These are phyloP conservation scores for Corinectria fuckeliana DNA, from an alignment of 2,329 filamentous ascomycete genomes.

Conservation along the genomic window DNA sequence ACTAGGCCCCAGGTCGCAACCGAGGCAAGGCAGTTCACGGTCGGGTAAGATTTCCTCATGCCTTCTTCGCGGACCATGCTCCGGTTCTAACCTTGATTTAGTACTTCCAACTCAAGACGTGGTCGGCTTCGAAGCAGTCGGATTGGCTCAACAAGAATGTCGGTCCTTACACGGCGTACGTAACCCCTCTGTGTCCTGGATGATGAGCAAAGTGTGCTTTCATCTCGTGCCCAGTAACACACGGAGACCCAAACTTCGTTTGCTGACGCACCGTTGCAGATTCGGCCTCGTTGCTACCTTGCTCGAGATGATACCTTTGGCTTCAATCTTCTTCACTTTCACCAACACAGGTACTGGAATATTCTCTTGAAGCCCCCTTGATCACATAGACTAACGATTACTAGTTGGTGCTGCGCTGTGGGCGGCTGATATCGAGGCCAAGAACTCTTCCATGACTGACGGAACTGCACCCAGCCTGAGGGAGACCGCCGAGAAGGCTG, in stretches of 20 bases:
- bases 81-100: conserved; percentile 43
- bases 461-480: conserved; percentile 58
- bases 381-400: conserved; percentile 16
- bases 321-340: conserved; percentile 84
- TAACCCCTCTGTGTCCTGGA: conserved; percentile 27
- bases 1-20: conserved; percentile 49
- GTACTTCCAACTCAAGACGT: conserved; percentile 93
- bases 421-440: conserved; percentile 82
- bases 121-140: conserved; percentile 69
- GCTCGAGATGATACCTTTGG: conserved; percentile 84
- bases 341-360: conserved; percentile 73
- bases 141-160: conserved; percentile 74
- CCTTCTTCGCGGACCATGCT: not conserved
- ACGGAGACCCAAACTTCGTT: not conserved
- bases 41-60: conserved; percentile 52
- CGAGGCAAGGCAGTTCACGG: conserved; percentile 59
- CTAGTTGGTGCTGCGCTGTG: conserved; percentile 89
- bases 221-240: conserved; percentile 8
- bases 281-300: conserved; percentile 77
- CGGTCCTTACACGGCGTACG: conserved; percentile 82
- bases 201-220: not conserved
- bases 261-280: conserved; percentile 52
- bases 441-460: conserved; percentile 55
- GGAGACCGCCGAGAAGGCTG: conserved; percentile 56
- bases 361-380: not conserved